Base-by-base conservation (phyloP, 2,329 filamentous ascomycete genomes). In the Ampelomyces quisqualis region DNA sequence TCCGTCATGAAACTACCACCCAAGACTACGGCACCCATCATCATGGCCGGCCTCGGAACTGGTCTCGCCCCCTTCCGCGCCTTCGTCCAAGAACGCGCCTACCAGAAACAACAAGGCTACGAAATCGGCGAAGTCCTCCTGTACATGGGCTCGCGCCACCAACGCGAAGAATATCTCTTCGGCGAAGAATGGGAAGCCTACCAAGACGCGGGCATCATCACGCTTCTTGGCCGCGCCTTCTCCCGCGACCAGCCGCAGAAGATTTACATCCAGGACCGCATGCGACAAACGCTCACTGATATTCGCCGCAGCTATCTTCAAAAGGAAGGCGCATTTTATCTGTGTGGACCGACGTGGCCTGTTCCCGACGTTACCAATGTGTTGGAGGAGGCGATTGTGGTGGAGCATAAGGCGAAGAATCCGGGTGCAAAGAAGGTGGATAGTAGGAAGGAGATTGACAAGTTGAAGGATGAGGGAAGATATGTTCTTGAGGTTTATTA, bases 121-220 rank as follows among this genome's bases (percentile, higher is more conserved):
- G 84, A 93, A 43, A 95, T 98, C 55, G 93, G 93, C 38, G 77
- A 89, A 29, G 93, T 97, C 49, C 81, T 98, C 38, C 76, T 98
- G 45, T 98, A 97, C 78, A 91, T 98, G 76, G 93, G 93, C 51
- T 91, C 90, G 13, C 90, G 93, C 38, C 90, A 96, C 78, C 90
- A 96, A 76, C 88, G 90, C 53, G 93, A 98, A 73, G 93, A 98
- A 74, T 98, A 98, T 72, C 84, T 96, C 46, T 98, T 97, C 65
- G 93, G 93, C 48, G 93, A 98, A 71, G 93, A 98, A 71, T 98
- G 93, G 93, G 93, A 98, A 71, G 93, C 93, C 0, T 98, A 98
- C 72, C 82, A 93, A 64, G 91, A 90, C 46, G 90, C 93, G 0
- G 93, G 93, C 36, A 88, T 98, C 58, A 90, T 98, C 67, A 98